Percentiles rank a stretch among this genome's conserved stretches.
Evolutionary conservation across 805 yeast species (phyloP).

Genomic region (Starmerella bombi): DNA sequence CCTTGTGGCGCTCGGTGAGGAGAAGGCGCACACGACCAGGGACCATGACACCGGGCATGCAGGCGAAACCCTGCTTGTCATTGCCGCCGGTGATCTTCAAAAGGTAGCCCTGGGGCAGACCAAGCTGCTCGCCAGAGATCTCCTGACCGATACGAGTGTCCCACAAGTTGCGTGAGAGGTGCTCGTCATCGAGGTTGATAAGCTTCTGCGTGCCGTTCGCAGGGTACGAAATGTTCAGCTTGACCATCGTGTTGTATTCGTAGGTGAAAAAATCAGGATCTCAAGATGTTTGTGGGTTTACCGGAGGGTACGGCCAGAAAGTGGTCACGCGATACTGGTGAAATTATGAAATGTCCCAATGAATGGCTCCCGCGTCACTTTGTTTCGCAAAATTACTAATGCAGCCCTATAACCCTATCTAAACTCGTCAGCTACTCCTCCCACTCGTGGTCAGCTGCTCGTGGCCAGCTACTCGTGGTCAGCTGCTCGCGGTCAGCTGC

Average conservation of each 20-base stretch:
- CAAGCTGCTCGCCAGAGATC: conserved; percentile 95
- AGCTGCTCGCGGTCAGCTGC: too few species aligned
- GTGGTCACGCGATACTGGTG: too few species aligned
- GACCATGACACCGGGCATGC: conserved; percentile 99
- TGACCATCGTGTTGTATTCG: conserved; percentile 18
- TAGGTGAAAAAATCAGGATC: conserved; percentile 10
- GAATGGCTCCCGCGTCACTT: too few species aligned
- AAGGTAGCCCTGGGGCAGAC: conserved; percentile 98
- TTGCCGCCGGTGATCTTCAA: conserved; percentile 99
- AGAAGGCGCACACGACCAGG: conserved; percentile 98
- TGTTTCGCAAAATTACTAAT: too few species aligned
- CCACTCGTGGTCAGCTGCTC: too few species aligned
- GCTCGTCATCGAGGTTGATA: conserved; percentile 97
- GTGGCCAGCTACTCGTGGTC: too few species aligned
- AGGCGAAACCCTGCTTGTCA: conserved; percentile 99
- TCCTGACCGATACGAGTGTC: conserved; percentile 99
- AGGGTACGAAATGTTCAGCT: conserved; percentile 99
- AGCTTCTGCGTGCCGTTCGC: conserved; percentile 99
- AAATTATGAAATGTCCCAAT: too few species aligned
- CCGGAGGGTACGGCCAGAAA: too few species aligned
- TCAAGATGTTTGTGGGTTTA: background rate
- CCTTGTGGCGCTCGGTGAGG: conserved; percentile 85
- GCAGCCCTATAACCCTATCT: too few species aligned
- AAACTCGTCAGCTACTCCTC: too few species aligned
- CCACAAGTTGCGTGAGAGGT: conserved; percentile 94